phyloP scores from a whole-genome alignment of 768 basidiomycete genomes.

The Kwoniella heveanensis region DNA sequence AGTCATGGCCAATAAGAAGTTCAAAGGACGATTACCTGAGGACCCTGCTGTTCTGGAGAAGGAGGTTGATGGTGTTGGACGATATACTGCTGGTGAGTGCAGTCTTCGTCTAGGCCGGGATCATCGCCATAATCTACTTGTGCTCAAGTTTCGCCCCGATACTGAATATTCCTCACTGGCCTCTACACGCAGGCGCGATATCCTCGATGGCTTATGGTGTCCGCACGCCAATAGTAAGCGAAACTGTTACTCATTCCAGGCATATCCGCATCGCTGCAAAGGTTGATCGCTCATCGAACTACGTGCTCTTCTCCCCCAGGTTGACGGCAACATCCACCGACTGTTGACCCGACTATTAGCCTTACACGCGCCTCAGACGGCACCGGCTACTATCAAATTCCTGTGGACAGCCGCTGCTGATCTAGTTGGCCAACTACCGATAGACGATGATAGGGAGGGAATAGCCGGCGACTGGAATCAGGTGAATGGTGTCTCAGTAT shows the following conservation, averaged over 20 bases:
- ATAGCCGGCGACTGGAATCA: conserved; percentile 76
- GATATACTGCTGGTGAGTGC: conserved; percentile 78
- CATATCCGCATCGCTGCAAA: neutral
- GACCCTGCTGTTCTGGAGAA: conserved; percentile 80
- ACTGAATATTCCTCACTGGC: neutral
- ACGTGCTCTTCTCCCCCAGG: conserved; percentile 59
- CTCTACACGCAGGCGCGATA: conserved; percentile 53
- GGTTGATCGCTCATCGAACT: conserved; percentile 2
- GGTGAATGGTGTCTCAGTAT: conserved; percentile 15
- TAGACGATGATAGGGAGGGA: conserved; percentile 37
- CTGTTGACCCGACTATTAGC: conserved; percentile 81
- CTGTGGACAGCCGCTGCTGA: conserved; percentile 78
- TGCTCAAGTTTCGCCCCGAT: neutral
- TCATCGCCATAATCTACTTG: neutral
- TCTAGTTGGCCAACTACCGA: conserved; percentile 65
- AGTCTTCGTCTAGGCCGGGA: neutral
- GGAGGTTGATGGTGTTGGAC: conserved; percentile 80
- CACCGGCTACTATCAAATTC: conserved; percentile 72
- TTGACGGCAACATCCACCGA: conserved; percentile 88
- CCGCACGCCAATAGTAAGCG: conserved; percentile 76
- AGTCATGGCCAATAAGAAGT: conserved; percentile 59
- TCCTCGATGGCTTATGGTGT: conserved; percentile 84
- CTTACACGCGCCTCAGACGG: conserved; percentile 77
- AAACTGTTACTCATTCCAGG: neutral
- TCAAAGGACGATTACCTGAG: conserved; percentile 69